phyloP scores from a whole-genome alignment of 441 rosid species.

The Aleurites moluccanus region DNA sequence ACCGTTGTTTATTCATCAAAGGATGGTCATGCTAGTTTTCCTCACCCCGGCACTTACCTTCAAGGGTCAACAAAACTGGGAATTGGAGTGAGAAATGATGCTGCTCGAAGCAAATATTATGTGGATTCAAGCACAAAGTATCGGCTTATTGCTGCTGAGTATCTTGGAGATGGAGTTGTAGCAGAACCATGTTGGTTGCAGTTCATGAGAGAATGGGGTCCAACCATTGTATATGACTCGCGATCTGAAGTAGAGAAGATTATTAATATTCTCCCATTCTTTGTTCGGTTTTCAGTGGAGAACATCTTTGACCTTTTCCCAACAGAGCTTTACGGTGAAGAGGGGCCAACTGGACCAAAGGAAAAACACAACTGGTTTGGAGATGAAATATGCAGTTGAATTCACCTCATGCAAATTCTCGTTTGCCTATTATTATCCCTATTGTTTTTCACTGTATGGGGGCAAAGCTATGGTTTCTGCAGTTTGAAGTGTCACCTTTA shows the following conservation, averaged over 20 bases:
- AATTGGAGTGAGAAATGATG: constrained; percentile 73
- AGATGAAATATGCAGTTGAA: constrained; percentile 64
- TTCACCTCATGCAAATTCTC: neutral
- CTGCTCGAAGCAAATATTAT: constrained; percentile 41
- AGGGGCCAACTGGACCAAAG: constrained; percentile 93
- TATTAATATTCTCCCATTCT: constrained; percentile 46
- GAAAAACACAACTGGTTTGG: constrained; percentile 88
- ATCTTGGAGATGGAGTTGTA: constrained; percentile 53
- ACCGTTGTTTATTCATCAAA: constrained; percentile 65
- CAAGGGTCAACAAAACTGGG: constrained; percentile 72
- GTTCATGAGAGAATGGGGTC: constrained; percentile 96
- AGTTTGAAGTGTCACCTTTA: neutral
- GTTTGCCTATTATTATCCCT: neutral
- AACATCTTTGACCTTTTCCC: constrained; percentile 58
- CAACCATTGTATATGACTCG: constrained; percentile 59
- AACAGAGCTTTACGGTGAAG: constrained; percentile 74
- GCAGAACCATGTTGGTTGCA: constrained; percentile 79
- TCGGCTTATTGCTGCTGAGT: constrained; percentile 66
- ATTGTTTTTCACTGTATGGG: neutral
- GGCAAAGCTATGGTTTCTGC: neutral
- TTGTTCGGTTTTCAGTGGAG: constrained; percentile 39
- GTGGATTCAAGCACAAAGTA: constrained; percentile 65
- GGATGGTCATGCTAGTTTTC: constrained; percentile 76
- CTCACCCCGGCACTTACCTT: constrained; percentile 63
- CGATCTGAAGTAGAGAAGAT: constrained; percentile 59